phyloP scores from a whole-genome alignment of 352 stramenopile species.

The Phytophthora brassicae region DNA sequence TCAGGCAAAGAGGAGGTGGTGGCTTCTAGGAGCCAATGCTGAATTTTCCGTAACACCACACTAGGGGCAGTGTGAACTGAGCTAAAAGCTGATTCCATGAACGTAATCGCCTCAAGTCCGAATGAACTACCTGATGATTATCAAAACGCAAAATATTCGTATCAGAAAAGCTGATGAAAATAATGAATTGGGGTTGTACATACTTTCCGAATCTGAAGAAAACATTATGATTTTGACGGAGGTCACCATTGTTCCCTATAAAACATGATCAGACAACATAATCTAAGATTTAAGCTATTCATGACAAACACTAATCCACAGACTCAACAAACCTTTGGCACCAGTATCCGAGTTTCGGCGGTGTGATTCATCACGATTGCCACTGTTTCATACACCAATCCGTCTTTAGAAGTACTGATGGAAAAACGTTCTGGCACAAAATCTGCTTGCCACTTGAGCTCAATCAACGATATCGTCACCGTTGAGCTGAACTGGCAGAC shows the following conservation, averaged over 20 bases:
- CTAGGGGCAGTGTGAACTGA: conserved; percentile 51
- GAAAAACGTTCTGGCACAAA: conserved; percentile 46
- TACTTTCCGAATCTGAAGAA: conserved; percentile 27
- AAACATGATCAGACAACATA: conserved; percentile 1
- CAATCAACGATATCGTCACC: conserved; percentile 47
- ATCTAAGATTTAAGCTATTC: not conserved
- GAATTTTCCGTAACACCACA: conserved; percentile 58
- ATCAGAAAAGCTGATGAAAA: conserved; percentile 8
- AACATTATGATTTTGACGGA: conserved; percentile 56
- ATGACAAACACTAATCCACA: not conserved
- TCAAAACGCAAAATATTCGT: not conserved
- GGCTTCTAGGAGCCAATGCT: conserved; percentile 69
- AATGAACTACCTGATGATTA: conserved; percentile 39
- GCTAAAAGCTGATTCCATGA: conserved; percentile 49
- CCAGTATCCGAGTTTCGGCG: conserved; percentile 34
- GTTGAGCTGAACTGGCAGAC: conserved; percentile 49
- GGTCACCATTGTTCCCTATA: conserved; percentile 35
- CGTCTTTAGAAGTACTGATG: conserved; percentile 49
- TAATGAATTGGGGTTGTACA: not conserved
- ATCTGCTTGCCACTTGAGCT: conserved; percentile 48
- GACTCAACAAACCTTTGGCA: conserved; percentile 44
- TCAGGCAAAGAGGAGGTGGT: conserved; percentile 45
- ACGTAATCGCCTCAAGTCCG: conserved; percentile 53
- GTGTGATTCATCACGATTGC: conserved; percentile 42
- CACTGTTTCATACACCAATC: conserved; percentile 46